Evolutionary conservation across 192 early-diverging fungal species (phyloP).

Genomic region (Fimicolochytrium jonesii): DNA sequence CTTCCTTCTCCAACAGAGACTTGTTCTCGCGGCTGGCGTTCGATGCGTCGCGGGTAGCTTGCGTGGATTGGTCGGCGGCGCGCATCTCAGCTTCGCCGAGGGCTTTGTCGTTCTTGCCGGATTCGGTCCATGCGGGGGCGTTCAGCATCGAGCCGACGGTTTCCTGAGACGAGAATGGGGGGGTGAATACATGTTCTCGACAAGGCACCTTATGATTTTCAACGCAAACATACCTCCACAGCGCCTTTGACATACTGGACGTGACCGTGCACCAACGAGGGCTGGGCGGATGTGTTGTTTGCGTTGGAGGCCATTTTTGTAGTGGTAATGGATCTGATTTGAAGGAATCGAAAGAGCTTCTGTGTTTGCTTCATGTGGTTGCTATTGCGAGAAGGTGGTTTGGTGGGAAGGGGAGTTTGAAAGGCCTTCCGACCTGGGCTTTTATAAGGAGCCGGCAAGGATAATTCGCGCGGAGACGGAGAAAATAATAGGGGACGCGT

Average conservation of each 20-base stretch:
- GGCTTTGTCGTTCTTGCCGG: background rate
- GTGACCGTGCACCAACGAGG: constrained; percentile 2
- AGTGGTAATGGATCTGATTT: too few species aligned
- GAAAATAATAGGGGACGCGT: too few species aligned
- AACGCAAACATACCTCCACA: background rate
- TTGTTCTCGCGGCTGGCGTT: background rate
- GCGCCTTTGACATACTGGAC: constrained; percentile 1
- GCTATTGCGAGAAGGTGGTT: too few species aligned
- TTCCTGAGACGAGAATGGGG: background rate
- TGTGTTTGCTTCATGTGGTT: too few species aligned
- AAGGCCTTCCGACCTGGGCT: too few species aligned
- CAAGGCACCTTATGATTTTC: too few species aligned
- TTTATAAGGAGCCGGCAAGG: too few species aligned
- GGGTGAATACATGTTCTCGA: background rate
- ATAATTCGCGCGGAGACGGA: too few species aligned
- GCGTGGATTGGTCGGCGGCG: background rate
- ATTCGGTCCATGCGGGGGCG: background rate
- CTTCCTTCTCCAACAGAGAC: background rate
- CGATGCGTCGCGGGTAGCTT: background rate
- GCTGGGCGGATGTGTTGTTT: background rate
- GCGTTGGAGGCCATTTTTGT: background rate
- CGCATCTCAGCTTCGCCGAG: background rate
- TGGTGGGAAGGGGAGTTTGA: too few species aligned
- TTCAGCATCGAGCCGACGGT: background rate
- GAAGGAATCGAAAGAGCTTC: too few species aligned